A percentile compares a stretch with the other conserved stretches of the same genome.
Conservation (phyloP, 1,139 yeast species). For the Yamadazyma aaseri region DNA sequence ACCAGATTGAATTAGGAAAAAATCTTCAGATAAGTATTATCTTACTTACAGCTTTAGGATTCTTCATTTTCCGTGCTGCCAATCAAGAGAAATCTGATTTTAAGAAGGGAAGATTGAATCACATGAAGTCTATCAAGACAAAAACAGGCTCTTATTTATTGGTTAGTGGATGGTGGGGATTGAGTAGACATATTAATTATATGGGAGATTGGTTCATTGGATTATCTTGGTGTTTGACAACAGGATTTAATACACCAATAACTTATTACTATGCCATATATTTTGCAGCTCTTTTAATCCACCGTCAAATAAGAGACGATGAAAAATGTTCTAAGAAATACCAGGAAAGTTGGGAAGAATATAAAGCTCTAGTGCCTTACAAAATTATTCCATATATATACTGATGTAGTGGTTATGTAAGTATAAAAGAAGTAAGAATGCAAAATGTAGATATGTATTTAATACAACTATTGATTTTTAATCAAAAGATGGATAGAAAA, state of each 20-base stretch:
- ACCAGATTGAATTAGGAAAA: slow-evolving; percentile 58
- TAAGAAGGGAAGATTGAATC: slow-evolving; percentile 70
- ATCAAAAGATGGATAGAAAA: too few species aligned
- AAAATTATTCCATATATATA: slow-evolving; percentile 88
- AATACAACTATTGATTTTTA: background rate
- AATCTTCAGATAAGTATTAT: slow-evolving; percentile 32
- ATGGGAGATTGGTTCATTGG: slow-evolving; percentile 95
- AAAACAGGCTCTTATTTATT: slow-evolving; percentile 76
- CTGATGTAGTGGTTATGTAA: slow-evolving; percentile 31
- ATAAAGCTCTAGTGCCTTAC: slow-evolving; percentile 78
- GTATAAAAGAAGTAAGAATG: too few species aligned
- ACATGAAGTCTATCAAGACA: slow-evolving; percentile 65
- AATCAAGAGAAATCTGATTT: slow-evolving; percentile 84
- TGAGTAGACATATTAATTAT: slow-evolving; percentile 89
- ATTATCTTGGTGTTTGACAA: slow-evolving; percentile 88
- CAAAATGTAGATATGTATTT: slow-evolving; percentile 2
- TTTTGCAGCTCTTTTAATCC: slow-evolving; percentile 77
- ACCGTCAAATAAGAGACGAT: slow-evolving; percentile 90
- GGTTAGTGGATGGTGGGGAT: slow-evolving; percentile 95
- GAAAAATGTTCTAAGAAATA: slow-evolving; percentile 85
- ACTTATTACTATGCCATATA: slow-evolving; percentile 86
- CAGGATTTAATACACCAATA: slow-evolving; percentile 77
- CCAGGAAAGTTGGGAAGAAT: slow-evolving; percentile 81
- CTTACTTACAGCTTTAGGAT: slow-evolving; percentile 57
- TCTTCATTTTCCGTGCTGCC: slow-evolving; percentile 77